Percentiles rank a stretch among this genome's conserved stretches.
Evolutionary conservation across 306 rosid genomes (phyloP).

Genomic region (Medicago ruthenica): DNA sequence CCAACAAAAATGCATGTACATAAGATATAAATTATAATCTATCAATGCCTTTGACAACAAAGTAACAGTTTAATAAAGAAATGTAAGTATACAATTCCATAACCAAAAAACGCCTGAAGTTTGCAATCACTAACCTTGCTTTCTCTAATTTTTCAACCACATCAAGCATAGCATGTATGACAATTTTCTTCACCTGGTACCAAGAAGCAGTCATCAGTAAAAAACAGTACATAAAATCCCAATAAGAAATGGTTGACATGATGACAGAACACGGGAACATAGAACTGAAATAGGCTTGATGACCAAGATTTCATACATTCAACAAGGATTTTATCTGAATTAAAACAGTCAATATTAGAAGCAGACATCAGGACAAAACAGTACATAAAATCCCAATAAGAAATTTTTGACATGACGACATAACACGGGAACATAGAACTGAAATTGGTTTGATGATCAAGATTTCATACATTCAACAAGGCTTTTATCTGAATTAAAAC

Average conservation of each 20-base stretch:
- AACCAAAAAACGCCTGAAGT: neutral
- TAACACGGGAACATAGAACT: neutral
- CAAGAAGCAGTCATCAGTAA: slow-evolving; percentile 23
- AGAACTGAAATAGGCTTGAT: neutral
- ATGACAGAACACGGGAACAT: neutral
- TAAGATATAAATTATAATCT: neutral
- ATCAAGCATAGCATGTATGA: slow-evolving; percentile 51
- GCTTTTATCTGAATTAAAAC: neutral
- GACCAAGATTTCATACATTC: slow-evolving; percentile 13
- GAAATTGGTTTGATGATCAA: neutral
- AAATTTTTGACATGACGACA: neutral
- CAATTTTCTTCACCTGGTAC: slow-evolving; percentile 81
- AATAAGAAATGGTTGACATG: neutral
- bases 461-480: slow-evolving; percentile 19
- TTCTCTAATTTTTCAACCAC: slow-evolving; percentile 45
- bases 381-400: neutral
- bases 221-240: slow-evolving; percentile 5
- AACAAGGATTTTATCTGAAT: slow-evolving; percentile 2
- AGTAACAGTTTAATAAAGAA: neutral
- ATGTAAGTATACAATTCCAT: slow-evolving; percentile 8
- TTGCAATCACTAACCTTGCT: slow-evolving; percentile 52
- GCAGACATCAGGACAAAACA: slow-evolving; percentile 14
- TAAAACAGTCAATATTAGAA: neutral
- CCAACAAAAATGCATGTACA: neutral
- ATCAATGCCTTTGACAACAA: neutral